A percentile compares a stretch with the other conserved stretches of the same genome.
phyloP scores from a whole-genome alignment of 768 basidiomycete species.

The Suillus alpinus region DNA sequence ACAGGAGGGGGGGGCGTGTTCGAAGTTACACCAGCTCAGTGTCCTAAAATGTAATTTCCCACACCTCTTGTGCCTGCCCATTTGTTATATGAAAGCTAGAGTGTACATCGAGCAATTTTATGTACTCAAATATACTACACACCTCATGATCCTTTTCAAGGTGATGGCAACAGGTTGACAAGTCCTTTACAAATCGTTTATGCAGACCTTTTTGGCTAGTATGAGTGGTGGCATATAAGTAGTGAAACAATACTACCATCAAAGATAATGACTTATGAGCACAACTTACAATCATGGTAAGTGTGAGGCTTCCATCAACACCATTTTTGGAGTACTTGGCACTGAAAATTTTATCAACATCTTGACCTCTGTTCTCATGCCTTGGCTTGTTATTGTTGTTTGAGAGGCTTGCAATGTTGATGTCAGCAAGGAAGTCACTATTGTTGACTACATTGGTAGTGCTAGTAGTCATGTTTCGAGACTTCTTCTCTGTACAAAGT shows the following conservation, averaged over 20 bases:
- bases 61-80: no score
- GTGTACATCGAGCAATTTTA: background rate
- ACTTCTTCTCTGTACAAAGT: no score
- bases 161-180: background rate
- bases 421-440: slow-evolving; percentile 12
- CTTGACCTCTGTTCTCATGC: background rate
- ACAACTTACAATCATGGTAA: background rate
- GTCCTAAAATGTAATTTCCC: no score
- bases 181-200: background rate
- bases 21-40: no score
- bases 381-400: background rate
- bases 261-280: no score
- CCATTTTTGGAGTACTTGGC: background rate
- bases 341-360: background rate
- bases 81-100: slow-evolving; percentile 19
- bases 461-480: no score
- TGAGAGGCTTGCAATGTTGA: slow-evolving; percentile 5
- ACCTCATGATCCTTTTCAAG: background rate
- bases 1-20: no score
- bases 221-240: no score
- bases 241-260: no score
- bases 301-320: background rate
- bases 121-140: no score
- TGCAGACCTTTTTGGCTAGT: background rate
- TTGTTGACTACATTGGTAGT: no score